Percentiles rank a stretch among this genome's conserved stretches.
Conservation (phyloP, 225 moss, liverwort and hornwort species). For the Climacium dendroides region DNA sequence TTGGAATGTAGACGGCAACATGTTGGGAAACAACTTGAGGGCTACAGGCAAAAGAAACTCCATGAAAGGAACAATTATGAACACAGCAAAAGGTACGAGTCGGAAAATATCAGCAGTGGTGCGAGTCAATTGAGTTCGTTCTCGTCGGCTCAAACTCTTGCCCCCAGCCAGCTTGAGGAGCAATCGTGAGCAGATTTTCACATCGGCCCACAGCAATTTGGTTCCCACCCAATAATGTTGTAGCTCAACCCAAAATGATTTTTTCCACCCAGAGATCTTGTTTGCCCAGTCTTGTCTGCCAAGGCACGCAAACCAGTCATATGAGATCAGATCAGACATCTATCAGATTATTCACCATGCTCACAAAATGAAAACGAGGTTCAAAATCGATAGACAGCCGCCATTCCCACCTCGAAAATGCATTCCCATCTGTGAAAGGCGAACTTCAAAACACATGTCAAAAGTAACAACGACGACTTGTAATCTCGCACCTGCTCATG, state of each 20-base stretch:
- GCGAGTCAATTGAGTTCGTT: conserved; percentile 87
- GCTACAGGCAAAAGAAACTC: conserved; percentile 87
- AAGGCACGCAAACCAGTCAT: background rate
- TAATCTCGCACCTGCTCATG: conserved; percentile 74
- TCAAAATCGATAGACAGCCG: background rate
- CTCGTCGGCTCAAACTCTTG: conserved; percentile 74
- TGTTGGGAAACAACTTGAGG: conserved; percentile 90
- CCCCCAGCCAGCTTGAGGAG: conserved; percentile 83
- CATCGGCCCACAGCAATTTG: conserved; percentile 91
- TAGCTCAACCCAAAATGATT: conserved; percentile 55
- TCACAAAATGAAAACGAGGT: background rate
- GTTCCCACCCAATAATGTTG: conserved; percentile 99
- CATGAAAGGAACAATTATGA: conserved; percentile 96
- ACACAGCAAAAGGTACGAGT: conserved; percentile 96
- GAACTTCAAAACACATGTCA: background rate
- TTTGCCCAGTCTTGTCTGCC: conserved; percentile 91
- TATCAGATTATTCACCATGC: background rate
- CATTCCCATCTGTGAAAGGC: background rate
- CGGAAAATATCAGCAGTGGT: conserved; percentile 98
- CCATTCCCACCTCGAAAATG: background rate
- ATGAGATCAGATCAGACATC: background rate
- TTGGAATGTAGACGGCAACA: conserved; percentile 98
- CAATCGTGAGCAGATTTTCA: conserved; percentile 85
- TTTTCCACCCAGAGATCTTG: conserved; percentile 90
- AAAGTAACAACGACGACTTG: background rate